Conservation (phyloP, 2,329 filamentous ascomycete species). For the Sordariomycetes sp. region DNA sequence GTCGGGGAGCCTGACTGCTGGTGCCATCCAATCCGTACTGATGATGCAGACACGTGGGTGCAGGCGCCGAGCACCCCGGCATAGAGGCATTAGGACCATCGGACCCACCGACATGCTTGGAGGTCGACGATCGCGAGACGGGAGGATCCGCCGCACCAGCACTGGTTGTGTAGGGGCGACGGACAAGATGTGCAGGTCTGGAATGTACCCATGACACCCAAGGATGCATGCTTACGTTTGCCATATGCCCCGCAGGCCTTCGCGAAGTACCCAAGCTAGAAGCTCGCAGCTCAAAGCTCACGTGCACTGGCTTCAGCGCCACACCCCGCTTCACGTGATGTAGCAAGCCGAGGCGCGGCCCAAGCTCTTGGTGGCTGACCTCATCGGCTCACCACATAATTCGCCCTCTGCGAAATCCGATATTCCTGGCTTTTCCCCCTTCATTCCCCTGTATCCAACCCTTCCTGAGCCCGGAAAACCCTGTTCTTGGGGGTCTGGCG, state of each 20-base stretch:
- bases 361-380: not conserved
- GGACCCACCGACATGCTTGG: not conserved
- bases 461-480: not conserved
- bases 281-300: not conserved
- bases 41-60: not conserved
- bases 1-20: not conserved
- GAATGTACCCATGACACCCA: not conserved
- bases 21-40: not conserved
- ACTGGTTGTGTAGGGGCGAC: not conserved
- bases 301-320: not conserved
- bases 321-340: not conserved
- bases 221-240: not conserved
- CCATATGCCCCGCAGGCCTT: not conserved
- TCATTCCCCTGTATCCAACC: not conserved
- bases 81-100: not conserved
- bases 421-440: not conserved
- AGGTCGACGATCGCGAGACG: not conserved
- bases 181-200: not conserved
- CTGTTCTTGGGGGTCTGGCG: not conserved
- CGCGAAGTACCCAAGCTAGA: not conserved
- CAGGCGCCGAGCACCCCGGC: not conserved
- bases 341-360: not conserved
- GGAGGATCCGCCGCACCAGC: not conserved
- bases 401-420: not conserved
- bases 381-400: not conserved